Evolutionary conservation across 192 early-diverging fungal genomes (phyloP).

Genomic region (Coemansia sp.): DNA sequence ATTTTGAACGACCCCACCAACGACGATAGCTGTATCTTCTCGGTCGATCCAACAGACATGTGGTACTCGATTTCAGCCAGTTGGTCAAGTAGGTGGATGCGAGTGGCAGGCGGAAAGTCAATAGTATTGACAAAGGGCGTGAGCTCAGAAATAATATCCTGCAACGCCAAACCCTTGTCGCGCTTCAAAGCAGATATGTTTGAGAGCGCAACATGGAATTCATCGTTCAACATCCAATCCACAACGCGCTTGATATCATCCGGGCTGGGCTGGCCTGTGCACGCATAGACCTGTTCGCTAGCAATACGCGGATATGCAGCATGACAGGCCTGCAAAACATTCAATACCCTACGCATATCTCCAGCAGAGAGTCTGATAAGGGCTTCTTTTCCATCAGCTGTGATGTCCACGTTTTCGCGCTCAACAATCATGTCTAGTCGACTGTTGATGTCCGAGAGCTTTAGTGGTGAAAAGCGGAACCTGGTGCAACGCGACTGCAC

Average conservation of each 20-base stretch:
- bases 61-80: conserved; percentile 86
- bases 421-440: conserved; percentile 71
- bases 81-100: conserved; percentile 70
- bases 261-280: conserved; percentile 88
- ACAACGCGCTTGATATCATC: conserved; percentile 74
- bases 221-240: conserved; percentile 79
- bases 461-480: conserved; percentile 91
- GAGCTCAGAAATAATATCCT: conserved; percentile 86
- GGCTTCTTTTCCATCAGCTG: conserved; percentile 73
- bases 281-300: conserved; percentile 82
- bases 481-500: conserved; percentile 98
- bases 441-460: conserved; percentile 69
- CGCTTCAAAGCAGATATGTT: conserved; percentile 70
- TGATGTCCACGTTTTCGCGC: conserved; percentile 75
- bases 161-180: conserved; percentile 84
- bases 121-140: conserved; percentile 59
- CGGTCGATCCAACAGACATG: conserved; percentile 76
- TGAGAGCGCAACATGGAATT: conserved; percentile 72
- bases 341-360: conserved; percentile 97
- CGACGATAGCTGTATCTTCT: conserved; percentile 84
- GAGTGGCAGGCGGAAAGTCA: conserved; percentile 68
- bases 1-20: conserved; percentile 85
- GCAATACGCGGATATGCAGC: conserved; percentile 76
- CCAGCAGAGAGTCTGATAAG: conserved; percentile 81
- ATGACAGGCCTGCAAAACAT: conserved; percentile 92